A percentile compares a stretch with the other conserved stretches of the same genome.
These are phyloP conservation scores for Globisporangium heterothallicum DNA, from an alignment of 352 stramenopile species.

Conservation along the genomic window DNA sequence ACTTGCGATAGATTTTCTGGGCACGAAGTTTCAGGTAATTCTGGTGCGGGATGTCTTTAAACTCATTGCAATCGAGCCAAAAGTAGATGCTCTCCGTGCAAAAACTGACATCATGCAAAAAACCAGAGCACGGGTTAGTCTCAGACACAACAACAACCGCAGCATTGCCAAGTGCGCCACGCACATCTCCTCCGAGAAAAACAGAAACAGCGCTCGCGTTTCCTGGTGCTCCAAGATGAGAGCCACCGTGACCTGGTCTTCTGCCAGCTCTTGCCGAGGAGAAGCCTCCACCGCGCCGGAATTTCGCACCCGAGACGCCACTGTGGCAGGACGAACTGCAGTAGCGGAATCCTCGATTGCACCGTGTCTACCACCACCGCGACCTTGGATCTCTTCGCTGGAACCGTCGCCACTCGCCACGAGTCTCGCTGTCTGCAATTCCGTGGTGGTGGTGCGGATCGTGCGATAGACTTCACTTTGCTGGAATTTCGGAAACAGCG, in stretches of 20 bases:
- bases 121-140: not conserved
- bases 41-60: slow-evolving; percentile 68
- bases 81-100: slow-evolving; percentile 83
- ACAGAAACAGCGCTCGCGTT: slow-evolving; percentile 58
- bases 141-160: not conserved
- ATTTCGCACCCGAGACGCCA: not conserved
- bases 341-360: not conserved
- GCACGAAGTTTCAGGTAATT: slow-evolving; percentile 71
- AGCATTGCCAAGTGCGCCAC: slow-evolving; percentile 8
- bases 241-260: slow-evolving; percentile 39
- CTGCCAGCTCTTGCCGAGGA: slow-evolving; percentile 16
- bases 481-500: slow-evolving; percentile 69
- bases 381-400: slow-evolving; percentile 4
- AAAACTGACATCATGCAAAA: slow-evolving; percentile 29
- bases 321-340: slow-evolving; percentile 3
- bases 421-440: slow-evolving; percentile 18
- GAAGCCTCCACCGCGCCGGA: not conserved
- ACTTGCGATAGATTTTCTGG: slow-evolving; percentile 79
- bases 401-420: slow-evolving; percentile 16
- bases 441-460: slow-evolving; percentile 36
- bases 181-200: slow-evolving; percentile 79
- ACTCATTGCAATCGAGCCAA: slow-evolving; percentile 81
- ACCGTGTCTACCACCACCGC: not conserved
- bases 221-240: slow-evolving; percentile 62
- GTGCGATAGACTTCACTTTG: slow-evolving; percentile 59